Evolutionary conservation across 2,329 filamentous ascomycete species (phyloP).

Genomic region (Aspergillus pseudotamarii): DNA sequence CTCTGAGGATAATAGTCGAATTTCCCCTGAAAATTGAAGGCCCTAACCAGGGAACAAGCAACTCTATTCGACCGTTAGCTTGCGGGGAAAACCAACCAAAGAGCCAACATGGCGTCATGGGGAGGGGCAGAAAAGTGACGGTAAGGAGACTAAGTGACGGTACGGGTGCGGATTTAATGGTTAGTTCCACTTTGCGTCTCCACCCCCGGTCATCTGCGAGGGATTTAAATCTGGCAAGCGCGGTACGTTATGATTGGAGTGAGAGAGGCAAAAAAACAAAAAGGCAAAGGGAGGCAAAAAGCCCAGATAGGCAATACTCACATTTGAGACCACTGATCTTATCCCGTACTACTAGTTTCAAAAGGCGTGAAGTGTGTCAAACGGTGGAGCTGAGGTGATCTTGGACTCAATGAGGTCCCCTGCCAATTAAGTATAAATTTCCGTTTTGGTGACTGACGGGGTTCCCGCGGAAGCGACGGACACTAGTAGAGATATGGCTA

Average conservation of each 20-base stretch:
- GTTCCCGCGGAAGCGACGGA: slow-evolving; percentile 12
- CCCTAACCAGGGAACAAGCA: not conserved
- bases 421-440: not conserved
- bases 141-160: slow-evolving; percentile 15
- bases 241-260: not conserved
- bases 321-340: not conserved
- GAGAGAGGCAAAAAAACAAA: not conserved
- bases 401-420: not conserved
- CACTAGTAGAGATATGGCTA: slow-evolving; percentile 8
- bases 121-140: slow-evolving; percentile 8
- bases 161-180: slow-evolving; percentile 6
- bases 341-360: not conserved
- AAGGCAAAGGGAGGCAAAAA: not conserved
- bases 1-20: not conserved
- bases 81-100: slow-evolving; percentile 19
- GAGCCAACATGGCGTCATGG: slow-evolving; percentile 24
- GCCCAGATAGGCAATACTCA: not conserved
- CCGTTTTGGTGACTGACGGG: not conserved
- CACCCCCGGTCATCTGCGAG: slow-evolving; percentile 6
- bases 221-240: not conserved
- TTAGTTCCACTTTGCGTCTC: not conserved
- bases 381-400: not conserved
- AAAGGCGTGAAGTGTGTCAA: not conserved
- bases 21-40: not conserved
- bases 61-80: slow-evolving; percentile 16